Base-by-base conservation (phyloP, 768 basidiomycete genomes). In the Glaciozyma martinii region DNA sequence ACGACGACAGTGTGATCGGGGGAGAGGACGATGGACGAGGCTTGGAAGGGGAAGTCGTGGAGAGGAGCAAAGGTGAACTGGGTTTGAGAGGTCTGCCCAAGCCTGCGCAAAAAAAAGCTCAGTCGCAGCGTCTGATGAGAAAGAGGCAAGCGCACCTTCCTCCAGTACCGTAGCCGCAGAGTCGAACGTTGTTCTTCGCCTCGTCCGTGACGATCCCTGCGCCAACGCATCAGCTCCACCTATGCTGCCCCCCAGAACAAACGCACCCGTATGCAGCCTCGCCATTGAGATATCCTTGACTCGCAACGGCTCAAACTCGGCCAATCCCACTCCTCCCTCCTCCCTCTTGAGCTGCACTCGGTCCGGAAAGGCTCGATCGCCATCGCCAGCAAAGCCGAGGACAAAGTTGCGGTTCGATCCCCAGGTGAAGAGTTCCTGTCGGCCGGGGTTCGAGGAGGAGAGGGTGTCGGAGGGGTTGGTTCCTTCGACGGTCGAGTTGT, bases 1-100 rank as follows among this genome's bases (percentile, higher is more conserved):
- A 98, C 78, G 1, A 84, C 88, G 33, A 98, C 82, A 0, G 93
- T 93, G 74, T 98, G 95, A 72, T 99, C 95, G 75, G 94, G 94
- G 16, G 90, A 93, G 10, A 92, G 80, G 0, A 91, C 90, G 30
- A 97, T 82, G 19, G 84, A 79, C 9, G 80, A 77, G 37, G 92
- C 81, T 33, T 70, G 67, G 46, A 84, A 79, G 1, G 82, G 77
- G 52, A 87, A 79, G 37, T 84, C 82, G 1, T 81, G 73, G 21
- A 89, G 75, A 1, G 85, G 83, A 49, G 81, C 81, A 37, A 91
- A 80, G 18, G 80, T 79, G 66, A 87, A 87, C 75, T 92, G 89
- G 19, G 87, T 90, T 71, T 91, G 87, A 47, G 87, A 82, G 3
- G 81, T 81, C 3, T 82, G 81, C 3, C 90, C 92, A 21, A 92